Percentiles rank a stretch among this genome's conserved stretches.
These are phyloP conservation scores for Butyriboletus loyo DNA, from an alignment of 768 basidiomycete genomes.

Conservation along the genomic window DNA sequence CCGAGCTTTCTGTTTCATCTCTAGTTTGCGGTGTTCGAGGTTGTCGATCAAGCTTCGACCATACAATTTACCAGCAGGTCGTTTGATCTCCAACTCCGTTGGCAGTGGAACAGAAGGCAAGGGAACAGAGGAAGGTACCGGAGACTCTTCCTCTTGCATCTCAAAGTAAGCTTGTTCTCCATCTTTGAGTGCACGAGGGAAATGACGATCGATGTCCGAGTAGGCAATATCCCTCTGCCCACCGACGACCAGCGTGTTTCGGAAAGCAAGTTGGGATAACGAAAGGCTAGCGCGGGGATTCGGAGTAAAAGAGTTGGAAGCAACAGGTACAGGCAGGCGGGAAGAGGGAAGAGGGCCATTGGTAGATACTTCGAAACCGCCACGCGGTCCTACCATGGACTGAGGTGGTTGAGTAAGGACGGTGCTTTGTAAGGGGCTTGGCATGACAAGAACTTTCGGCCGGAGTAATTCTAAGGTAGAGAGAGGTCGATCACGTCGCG, in stretches of 20 bases:
- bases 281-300: constrained; percentile 74
- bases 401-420: constrained; percentile 34
- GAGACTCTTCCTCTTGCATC: constrained; percentile 36
- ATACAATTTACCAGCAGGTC: constrained; percentile 80
- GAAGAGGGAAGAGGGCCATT: constrained; percentile 75
- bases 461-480: constrained; percentile 79
- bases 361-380: constrained; percentile 60
- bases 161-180: constrained; percentile 72
- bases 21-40: constrained; percentile 76
- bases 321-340: constrained; percentile 40
- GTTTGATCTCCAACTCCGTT: constrained; percentile 33
- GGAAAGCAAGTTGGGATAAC: constrained; percentile 81
- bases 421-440: constrained; percentile 70
- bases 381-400: constrained; percentile 36
- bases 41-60: constrained; percentile 91
- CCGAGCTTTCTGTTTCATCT: constrained; percentile 83
- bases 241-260: constrained; percentile 71
- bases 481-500: constrained; percentile 51
- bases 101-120: constrained; percentile 30
- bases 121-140: constrained; percentile 30
- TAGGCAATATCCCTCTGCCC: constrained; percentile 64
- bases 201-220: constrained; percentile 52
- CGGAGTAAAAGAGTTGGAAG: constrained; percentile 70
- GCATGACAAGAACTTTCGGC: constrained; percentile 94
- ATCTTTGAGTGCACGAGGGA: constrained; percentile 74